Percentiles rank a stretch among this genome's conserved stretches.
Evolutionary conservation across 768 basidiomycete genomes (phyloP).

Genomic region (Piloderma croceum): DNA sequence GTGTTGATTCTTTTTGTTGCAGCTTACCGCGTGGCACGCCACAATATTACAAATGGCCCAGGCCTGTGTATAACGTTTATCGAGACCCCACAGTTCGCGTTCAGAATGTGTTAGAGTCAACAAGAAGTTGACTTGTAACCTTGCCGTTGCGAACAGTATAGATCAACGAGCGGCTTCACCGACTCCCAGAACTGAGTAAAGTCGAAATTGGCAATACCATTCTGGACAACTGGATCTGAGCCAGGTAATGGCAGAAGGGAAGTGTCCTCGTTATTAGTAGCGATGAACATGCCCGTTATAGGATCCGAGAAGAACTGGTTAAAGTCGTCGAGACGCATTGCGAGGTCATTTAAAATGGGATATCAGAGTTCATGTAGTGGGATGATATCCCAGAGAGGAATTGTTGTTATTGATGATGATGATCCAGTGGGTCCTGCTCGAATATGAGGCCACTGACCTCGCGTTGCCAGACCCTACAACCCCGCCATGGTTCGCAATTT

Average conservation of each 20-base stretch:
- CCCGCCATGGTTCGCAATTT: slow-evolving; percentile 29
- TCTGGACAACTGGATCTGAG: slow-evolving; percentile 14
- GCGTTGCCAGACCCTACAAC: too few species aligned
- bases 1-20: too few species aligned
- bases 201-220: slow-evolving; percentile 38
- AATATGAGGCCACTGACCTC: not conserved
- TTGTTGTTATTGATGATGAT: not conserved
- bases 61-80: too few species aligned
- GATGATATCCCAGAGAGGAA: too few species aligned
- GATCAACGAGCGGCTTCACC: slow-evolving; percentile 44
- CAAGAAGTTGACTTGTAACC: too few species aligned
- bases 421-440: not conserved
- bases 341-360: not conserved
- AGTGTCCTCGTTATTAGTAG: not conserved
- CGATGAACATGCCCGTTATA: not conserved
- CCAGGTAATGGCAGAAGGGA: not conserved
- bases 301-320: not conserved
- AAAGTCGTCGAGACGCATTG: not conserved
- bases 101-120: too few species aligned
- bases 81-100: too few species aligned
- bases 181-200: slow-evolving; percentile 55
- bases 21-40: too few species aligned
- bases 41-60: too few species aligned
- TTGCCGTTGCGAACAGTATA: too few species aligned
- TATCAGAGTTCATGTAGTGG: too few species aligned